A percentile compares a stretch with the other conserved stretches of the same genome.
phyloP scores from a whole-genome alignment of 2,329 filamentous ascomycete genomes.

The Trematosphaeria pertusa region DNA sequence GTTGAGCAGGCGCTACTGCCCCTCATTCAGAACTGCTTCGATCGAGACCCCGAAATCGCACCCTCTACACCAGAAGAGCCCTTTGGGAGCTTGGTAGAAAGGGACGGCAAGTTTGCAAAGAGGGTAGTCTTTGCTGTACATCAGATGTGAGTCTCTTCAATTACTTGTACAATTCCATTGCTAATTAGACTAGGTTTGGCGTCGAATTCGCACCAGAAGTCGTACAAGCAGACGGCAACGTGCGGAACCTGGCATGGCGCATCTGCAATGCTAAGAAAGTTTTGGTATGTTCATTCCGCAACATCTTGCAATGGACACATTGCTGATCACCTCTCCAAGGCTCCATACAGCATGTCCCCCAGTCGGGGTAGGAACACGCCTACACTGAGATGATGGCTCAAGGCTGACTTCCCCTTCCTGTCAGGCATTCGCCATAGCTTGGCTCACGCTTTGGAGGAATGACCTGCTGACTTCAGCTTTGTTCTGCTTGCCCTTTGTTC shows the following conservation, averaged over 20 bases:
- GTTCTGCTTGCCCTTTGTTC: no score
- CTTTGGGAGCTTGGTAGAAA: conserved; percentile 84
- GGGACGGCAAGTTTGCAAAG: conserved; percentile 87
- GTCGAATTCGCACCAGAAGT: conserved; percentile 94
- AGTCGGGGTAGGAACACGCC: conserved; percentile 52
- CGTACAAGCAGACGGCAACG: conserved; percentile 88
- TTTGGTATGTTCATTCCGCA: conserved; percentile 66
- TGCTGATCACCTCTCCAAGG: conserved; percentile 29
- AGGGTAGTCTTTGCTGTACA: conserved; percentile 92
- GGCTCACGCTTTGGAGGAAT: no score
- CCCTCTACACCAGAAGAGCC: conserved; percentile 78
- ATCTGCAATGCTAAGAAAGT: conserved; percentile 97
- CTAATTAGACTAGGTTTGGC: conserved; percentile 66
- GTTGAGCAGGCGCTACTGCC: conserved; percentile 82
- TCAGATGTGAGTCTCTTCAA: conserved; percentile 72
- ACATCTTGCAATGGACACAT: conserved; percentile 1
- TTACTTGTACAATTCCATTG: not conserved
- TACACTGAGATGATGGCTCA: conserved; percentile 20
- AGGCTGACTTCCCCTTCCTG: no score
- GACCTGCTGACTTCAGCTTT: no score
- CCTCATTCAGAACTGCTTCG: conserved; percentile 89
- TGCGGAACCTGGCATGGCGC: conserved; percentile 89
- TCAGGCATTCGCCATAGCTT: no score
- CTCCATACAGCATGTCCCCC: conserved; percentile 58
- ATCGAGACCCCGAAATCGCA: conserved; percentile 88